phyloP scores from a whole-genome alignment of 2,329 filamentous ascomycete species.

The Claviceps pazoutovae region DNA sequence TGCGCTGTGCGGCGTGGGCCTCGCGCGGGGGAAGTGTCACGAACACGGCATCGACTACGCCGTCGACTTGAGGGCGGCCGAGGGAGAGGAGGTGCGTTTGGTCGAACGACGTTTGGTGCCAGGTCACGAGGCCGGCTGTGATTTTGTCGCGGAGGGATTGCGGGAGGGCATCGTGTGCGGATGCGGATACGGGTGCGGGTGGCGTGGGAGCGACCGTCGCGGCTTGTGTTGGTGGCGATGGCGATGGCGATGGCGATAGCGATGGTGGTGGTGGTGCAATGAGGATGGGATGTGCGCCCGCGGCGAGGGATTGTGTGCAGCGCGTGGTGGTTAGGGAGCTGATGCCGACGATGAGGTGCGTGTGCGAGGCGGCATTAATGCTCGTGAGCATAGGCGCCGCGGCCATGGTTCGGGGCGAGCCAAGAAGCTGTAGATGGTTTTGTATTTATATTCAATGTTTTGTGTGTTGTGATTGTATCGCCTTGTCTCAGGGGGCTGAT shows the following conservation, averaged over 20 bases:
- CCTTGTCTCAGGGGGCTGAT: too few relatives aligned
- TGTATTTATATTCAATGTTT: too few relatives aligned
- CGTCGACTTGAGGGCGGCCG: constrained; percentile 65
- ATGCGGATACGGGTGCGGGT: constrained; percentile 32
- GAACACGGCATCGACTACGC: constrained; percentile 83
- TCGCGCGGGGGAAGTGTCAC: constrained; percentile 48
- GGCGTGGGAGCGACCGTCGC: not conserved
- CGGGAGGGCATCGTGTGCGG: constrained; percentile 38
- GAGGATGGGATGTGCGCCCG: constrained; percentile 68
- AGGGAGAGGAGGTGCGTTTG: constrained; percentile 60
- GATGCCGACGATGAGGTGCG: constrained; percentile 76
- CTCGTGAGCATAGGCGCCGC: constrained; percentile 47
- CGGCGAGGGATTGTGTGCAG: constrained; percentile 64
- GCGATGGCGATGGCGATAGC: too few relatives aligned
- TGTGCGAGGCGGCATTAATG: constrained; percentile 52
- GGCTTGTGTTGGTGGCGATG: constrained; percentile 27
- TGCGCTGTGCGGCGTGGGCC: constrained; percentile 38
- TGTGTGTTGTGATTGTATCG: too few relatives aligned
- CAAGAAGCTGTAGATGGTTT: too few relatives aligned
- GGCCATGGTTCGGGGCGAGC: too few relatives aligned
- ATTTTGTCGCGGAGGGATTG: constrained; percentile 49
- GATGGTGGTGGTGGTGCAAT: constrained; percentile 54
- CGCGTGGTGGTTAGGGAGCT: constrained; percentile 78
- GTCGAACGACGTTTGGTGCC: constrained; percentile 52
- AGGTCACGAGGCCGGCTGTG: constrained; percentile 51